Evolutionary conservation across 1,284 basidiomycete genomes (phyloP), one percentile per base, ranked within the genome.

Genomic region (Boletus semigastroideus): DNA sequence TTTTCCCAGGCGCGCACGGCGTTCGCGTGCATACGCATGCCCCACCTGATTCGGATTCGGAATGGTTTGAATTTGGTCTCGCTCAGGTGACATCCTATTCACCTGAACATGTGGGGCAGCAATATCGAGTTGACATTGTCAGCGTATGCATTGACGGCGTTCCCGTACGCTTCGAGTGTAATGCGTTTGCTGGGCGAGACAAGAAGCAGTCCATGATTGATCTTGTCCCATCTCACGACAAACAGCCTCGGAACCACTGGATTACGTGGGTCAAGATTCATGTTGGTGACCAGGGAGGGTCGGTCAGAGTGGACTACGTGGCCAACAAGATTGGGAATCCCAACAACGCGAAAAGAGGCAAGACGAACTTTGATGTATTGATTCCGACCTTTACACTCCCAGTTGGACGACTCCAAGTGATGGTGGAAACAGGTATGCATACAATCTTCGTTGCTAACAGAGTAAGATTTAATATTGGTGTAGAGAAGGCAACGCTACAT

Each of bases 21-120:
- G 86, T 89, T 42, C 76, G 79, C 33, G 58, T 86, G 17, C 69
- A 59, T 42, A 64, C 87, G 16, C 78, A 81, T 30, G 78, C 79
- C 7, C 84, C 85, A 17, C 71, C 75, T 13, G 77, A 83, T 41
- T 62, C 72, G 14, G 79, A 81, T 49, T 77, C 78, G 20, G 84
- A 84, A 50, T 87, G 82, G 83, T 70, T 90, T n/a, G 86, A 89
- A 66, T 89, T 90, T 61, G 87, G 86, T n/a, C 72, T 90, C 39
- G 81, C 81, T 10, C 74, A 76, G 52, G 69, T 73, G 39, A 33
- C 52, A 33, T 42, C 62, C n/a, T 20, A 30, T 47, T 27, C 50
- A 36, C 47, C 57, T n/a, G 38, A 49, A 39, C 52, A 37, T 39
- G 56, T 56, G 16, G 56, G 22, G 17, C 55, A 54, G 19, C 70